Percentiles rank a stretch among this genome's conserved stretches.
Conservation (phyloP, 2,329 filamentous ascomycete species). For the Myriosclerotinia scirpicola region DNA sequence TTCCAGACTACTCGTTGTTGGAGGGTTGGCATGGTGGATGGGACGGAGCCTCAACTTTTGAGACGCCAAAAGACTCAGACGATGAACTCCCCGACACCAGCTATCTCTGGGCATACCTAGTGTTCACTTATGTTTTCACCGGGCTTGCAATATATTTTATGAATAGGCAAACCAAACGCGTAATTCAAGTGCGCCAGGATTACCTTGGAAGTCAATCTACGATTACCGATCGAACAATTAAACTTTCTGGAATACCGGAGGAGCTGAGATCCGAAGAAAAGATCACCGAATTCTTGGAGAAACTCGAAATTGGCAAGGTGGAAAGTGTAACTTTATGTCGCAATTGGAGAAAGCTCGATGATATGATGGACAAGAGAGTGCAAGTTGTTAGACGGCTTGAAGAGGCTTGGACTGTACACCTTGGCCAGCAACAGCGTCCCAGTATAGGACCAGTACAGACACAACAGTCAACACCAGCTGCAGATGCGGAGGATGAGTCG, state of each 20-base stretch:
- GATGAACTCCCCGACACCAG: constrained; percentile 30
- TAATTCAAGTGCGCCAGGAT: constrained; percentile 83
- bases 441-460: constrained; percentile 38
- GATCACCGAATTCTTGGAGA: constrained; percentile 85
- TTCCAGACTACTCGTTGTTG: constrained; percentile 17
- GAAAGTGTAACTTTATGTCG: constrained; percentile 83
- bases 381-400: constrained; percentile 71
- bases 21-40: constrained; percentile 21
- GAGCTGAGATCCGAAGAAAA: constrained; percentile 77
- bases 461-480: constrained; percentile 47
- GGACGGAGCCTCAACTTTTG: background rate
- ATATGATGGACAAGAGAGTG: constrained; percentile 66
- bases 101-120: constrained; percentile 88
- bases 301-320: constrained; percentile 84
- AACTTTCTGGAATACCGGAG: constrained; percentile 80
- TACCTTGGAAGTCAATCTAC: constrained; percentile 93
- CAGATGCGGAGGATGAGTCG: constrained; percentile 44
- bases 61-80: constrained; percentile 19
- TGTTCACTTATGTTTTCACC: constrained; percentile 94
- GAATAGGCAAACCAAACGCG: constrained; percentile 76
- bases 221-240: constrained; percentile 92
- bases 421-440: constrained; percentile 49
- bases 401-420: constrained; percentile 75
- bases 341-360: constrained; percentile 81
- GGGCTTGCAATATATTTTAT: constrained; percentile 79